Base-by-base conservation (phyloP, 257 asterid genomes). In the Solanum sitiens region DNA sequence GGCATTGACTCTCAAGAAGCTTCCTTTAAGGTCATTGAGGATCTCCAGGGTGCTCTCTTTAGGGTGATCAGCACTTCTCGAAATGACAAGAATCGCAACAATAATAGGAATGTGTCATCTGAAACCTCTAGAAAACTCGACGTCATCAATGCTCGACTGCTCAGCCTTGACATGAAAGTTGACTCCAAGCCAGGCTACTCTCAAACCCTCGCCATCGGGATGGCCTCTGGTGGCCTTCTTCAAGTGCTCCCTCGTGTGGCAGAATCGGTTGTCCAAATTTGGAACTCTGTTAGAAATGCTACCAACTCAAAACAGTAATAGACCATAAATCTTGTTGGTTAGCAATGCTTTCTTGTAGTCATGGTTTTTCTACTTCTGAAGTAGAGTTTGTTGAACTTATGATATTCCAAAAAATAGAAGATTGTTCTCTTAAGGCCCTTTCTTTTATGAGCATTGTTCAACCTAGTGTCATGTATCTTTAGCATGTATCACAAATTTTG, bases 101-200 rank as follows among this genome's bases (percentile, higher is more conserved):
- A 91, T 89, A 87, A 68, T n/a, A 71, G 53, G 14, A 71, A 75
- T 42, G 44, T 27, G 77, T 56, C 91, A 4, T 87, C 89, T 83
- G 90, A 91, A 25, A 87, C 90, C 32, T 92, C 95, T 13, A 93
- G 93, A 50, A 94, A 94, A 90, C 94, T 96, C 63, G 98, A 96
- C 45, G 91, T 95, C 65, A 89, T 95, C 80, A 92, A 93, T 73
- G 86, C 96, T 20, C 94, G 98, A 70, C 92, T 95, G 20, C 83
- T 94, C 63, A 90, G 87, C 67, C 92, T 96, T 20, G 98, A 96
- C 82, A 91, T 87, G 93, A 96, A 95, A 93, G 79, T 96, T 11
- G 98, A 96, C 71, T 92, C 99, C 10, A 95, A 96, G 90, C 99
- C 99, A 61, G 92, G 97, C 35, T 92, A 89, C 68, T 92, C 95